Base-by-base conservation (phyloP, 768 basidiomycete genomes). In the Porpolomopsis calyptriformis region DNA sequence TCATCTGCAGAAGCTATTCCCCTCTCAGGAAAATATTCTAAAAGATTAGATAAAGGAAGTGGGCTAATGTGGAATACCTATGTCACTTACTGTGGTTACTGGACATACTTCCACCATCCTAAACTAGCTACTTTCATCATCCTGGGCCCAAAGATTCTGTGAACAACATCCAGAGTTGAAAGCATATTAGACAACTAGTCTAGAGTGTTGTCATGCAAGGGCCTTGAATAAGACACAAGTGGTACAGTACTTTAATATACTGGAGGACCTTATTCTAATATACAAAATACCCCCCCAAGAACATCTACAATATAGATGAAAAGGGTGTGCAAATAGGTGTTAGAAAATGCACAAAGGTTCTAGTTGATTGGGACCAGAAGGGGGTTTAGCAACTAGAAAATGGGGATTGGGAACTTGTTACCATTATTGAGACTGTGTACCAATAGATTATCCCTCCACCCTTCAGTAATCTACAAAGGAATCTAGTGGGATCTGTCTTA, bases 351-450 rank as follows among this genome's bases (percentile, higher is more conserved):
- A 45, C 27, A 10, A 25, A 25, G 12, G 49, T 45, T 8, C 29
- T 56, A 14, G 36, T 59, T 50, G 54, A 58, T 40, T 40, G 43
- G 10, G n/a, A n/a, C n/a, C n/a, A n/a, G n/a, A n/a, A n/a, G n/a
- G n/a, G n/a, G n/a, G n/a, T n/a, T n/a, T n/a, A 43, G 48, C 41
- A 53, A 55, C 43, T 53, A 36, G 23, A 54, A n/a, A 55, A 53
- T 53, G 65, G 55, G 1, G 64, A 66, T 46, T 52, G 66, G 2
- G 68, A 76, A 50, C 60, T 72, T 1, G 64, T 75, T 11, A 75
- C 72, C 0, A 54, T 74, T 20, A 66, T 76, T 31, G 69, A 75
- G 50, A 59, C 61, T 42, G 52, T 71, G 64, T 42, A 66, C 73
- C 7, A 69, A 70, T 59, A 70, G 73, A 4, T 49, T 55, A 2